Conservation (phyloP, 208 protist species). For the Leishmania aethiopica region DNA sequence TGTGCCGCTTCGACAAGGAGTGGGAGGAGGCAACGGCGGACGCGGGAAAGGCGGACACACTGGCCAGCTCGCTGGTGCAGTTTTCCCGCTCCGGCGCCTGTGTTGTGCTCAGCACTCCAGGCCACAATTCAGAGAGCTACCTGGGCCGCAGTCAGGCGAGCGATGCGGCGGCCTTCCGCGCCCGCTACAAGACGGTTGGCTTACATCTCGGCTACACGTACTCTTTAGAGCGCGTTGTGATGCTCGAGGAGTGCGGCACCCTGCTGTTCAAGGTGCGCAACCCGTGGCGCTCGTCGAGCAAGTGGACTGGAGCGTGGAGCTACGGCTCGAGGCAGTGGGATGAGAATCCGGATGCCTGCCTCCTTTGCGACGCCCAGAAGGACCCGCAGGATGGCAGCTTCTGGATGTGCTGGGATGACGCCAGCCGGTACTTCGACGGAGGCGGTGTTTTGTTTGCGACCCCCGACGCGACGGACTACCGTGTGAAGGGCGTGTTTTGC, state of each 20-base stretch:
- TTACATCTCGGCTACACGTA: conserved; percentile 49
- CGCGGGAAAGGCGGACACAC: conserved; percentile 18
- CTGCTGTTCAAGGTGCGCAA: conserved; percentile 57
- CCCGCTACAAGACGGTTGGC: conserved; percentile 26
- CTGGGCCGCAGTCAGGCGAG: conserved; percentile 16
- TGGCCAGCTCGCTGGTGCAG: conserved; percentile 4
- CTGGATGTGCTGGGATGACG: conserved; percentile 59
- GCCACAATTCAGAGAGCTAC: conserved; percentile 38
- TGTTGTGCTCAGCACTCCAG: conserved; percentile 59
- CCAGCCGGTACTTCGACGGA: conserved; percentile 67
- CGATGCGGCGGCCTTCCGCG: conserved; percentile 22
- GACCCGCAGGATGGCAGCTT: conserved; percentile 35
- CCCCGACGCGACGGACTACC: conserved; percentile 41
- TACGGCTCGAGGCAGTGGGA: conserved; percentile 19
- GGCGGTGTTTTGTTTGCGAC: conserved; percentile 47
- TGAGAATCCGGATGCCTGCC: conserved; percentile 27
- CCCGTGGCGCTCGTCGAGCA: conserved; percentile 22
- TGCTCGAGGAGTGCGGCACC: conserved; percentile 7
- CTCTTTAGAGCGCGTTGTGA: conserved; percentile 34
- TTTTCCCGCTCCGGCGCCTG: conserved; percentile 12
- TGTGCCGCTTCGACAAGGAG: conserved; percentile 51
- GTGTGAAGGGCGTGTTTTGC: conserved; percentile 60
- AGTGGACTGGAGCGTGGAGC: conserved; percentile 38
- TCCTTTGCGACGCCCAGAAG: conserved; percentile 7
- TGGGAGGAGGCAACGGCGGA: conserved; percentile 34